Base-by-base conservation (phyloP, 805 yeast species). In the Candida michaelii region DNA sequence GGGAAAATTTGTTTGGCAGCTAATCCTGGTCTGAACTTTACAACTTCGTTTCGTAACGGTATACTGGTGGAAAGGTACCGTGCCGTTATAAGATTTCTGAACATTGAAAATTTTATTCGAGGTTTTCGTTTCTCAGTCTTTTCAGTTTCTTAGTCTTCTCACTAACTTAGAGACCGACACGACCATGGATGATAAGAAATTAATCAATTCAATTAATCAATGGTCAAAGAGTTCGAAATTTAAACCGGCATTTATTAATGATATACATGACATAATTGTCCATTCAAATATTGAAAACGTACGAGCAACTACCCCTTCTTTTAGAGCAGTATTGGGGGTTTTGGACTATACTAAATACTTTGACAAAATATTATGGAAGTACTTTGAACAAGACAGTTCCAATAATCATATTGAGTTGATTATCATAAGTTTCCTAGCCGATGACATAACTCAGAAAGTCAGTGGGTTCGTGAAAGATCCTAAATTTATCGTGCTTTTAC, bases 1-100 rank as follows among this genome's bases (percentile, higher is more conserved):
- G 65, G 62, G 12, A 59, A 53, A 36, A 66, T 56, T 50, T 68
- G 72, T 47, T 63, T 65, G 41, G 73, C 66, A 1, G 73, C 74
- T 14, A 56, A 51, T 5, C 40, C 51, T 3, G 66, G 65, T 17
- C 15, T 39, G 19, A 39, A 19, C 2, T 32, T 39, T 7, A 39
- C 12, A 2, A 18, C 31, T 9, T 38, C 36, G 9, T 9, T 38
- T n/a, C 9, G 5, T 16, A 38, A 19, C 18, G 33, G 33, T 27
- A 18, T 27, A 6, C n/a, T 17, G 2, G 25, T 38, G 2, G 30
- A 23, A 12, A 38, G n/a, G 16, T 15, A 30, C 10, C 42, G 42
- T 21, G 32, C 2, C 30, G 29, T 16, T 31, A 30, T 37, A 6
- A 17, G 27, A 12, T 29, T 17, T 29, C 21, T 29, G 27, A 37